Evolutionary conservation across 768 basidiomycete genomes (phyloP), one percentile per base, ranked within the genome.

Genomic region (Rhizopogon vesiculosus): DNA sequence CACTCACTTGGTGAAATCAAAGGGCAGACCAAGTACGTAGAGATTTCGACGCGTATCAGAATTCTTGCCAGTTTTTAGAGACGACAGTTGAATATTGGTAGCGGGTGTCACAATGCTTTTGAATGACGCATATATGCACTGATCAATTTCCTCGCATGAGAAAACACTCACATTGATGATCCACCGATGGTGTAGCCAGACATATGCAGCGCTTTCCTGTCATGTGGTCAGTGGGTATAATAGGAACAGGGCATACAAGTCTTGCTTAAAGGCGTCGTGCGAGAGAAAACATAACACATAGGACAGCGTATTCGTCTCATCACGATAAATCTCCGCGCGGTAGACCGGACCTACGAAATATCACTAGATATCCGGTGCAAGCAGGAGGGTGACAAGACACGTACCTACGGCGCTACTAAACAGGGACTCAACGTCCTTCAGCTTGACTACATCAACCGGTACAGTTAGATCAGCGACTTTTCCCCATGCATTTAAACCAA

Each of bases 11-110:
- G 85, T 85, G 35, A 92, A 76, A 62, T 87, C 85, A 63, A 91
- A 91, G 6, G 91, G 91, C 51, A 93, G 70, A 13, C 90, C 91
- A 28, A 93, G 83, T 41, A 91, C 89, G 61, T 93, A 93, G 42
- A 93, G 81, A 65, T 93, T 93, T 56, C 90, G 80, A 51, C 90
- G 87, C 42, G 39, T 16, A 61, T 84, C 78, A 52, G 72, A 59
- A 28, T 71, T 59, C 31, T 66, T 61, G 58, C 51, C 60, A 61
- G 57, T 66, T 60, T 45, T 41, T 8, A 58, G 61, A 2, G 40
- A 2, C 6, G 50, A 56, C 41, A 3, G 39, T n/a, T 28, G 19
- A 9, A 59, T 28, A 19, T 31, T 45, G 31, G 44, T 28, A 19
- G 49, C 42, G 35, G 74, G 64, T 13, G 72, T 71, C 52, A 78